Percentiles rank a stretch among this genome's conserved stretches.
Conservation (phyloP, 2,329 filamentous ascomycete species). For the Ceratocystis lukuohia region DNA sequence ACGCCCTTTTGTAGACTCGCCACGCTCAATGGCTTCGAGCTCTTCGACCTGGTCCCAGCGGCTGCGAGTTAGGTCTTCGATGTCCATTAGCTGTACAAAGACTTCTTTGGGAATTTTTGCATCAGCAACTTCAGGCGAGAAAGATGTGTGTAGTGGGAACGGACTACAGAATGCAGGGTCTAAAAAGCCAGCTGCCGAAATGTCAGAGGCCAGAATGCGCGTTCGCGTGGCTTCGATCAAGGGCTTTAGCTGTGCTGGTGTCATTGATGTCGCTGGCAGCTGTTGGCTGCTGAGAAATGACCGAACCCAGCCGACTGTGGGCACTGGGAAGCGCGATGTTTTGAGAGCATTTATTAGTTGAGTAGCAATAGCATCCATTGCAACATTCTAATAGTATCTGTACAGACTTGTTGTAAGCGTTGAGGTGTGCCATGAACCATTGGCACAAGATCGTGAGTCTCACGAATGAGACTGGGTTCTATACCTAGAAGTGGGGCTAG, state of each 20-base stretch:
- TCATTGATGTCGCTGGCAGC: constrained; percentile 37
- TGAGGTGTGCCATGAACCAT: no score
- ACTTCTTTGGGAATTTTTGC: constrained; percentile 46
- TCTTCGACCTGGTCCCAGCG: constrained; percentile 81
- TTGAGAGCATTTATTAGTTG: constrained; percentile 42
- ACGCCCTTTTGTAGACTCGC: constrained; percentile 60
- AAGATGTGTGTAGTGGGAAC: constrained; percentile 42
- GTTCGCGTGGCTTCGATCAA: constrained; percentile 68
- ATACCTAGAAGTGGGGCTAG: constrained; percentile 2
- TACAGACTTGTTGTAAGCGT: no score
- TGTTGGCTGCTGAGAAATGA: constrained; percentile 44
- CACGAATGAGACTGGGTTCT: no score
- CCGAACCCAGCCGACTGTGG: constrained; percentile 47
- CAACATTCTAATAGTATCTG: not conserved
- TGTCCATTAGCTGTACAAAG: constrained; percentile 68
- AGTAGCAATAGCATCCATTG: constrained; percentile 26
- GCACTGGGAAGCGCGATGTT: constrained; percentile 40
- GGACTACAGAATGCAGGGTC: constrained; percentile 29
- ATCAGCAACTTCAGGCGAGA: constrained; percentile 40
- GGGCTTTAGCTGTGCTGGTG: constrained; percentile 38
- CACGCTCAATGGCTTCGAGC: constrained; percentile 58
- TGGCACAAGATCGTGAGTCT: no score
- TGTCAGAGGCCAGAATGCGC: constrained; percentile 64
- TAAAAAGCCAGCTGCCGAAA: constrained; percentile 47
- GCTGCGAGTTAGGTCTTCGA: constrained; percentile 69